Conservation (phyloP, 371 early-diverging fungal genomes). For the Saksenaea oblongispora region DNA sequence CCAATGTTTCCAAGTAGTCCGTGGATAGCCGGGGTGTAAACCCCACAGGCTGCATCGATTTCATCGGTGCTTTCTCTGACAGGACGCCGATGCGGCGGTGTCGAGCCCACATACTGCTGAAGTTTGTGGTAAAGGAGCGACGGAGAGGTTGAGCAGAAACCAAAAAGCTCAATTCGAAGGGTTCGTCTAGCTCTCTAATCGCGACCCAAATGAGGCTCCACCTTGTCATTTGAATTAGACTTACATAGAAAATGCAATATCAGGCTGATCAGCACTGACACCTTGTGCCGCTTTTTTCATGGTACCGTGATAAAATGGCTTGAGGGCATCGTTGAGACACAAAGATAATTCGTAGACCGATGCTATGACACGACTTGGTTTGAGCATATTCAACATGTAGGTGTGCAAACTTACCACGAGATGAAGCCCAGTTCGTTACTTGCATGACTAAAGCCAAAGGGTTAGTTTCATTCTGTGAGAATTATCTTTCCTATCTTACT, state of each 20-base stretch:
- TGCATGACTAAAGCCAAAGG: constrained; percentile 12
- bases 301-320: neutral
- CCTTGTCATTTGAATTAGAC: no score
- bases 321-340: constrained; percentile 1
- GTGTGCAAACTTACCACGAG: constrained; percentile 10
- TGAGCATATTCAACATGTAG: no score
- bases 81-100: neutral
- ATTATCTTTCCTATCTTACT: neutral
- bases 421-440: constrained; percentile 17
- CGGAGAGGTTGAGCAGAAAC: constrained; percentile 1
- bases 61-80: neutral
- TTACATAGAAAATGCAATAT: constrained; percentile 5
- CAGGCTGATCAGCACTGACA: neutral
- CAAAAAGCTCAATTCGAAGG: constrained; percentile 4
- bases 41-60: neutral
- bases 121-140: neutral
- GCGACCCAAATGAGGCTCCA: no score
- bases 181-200: neutral
- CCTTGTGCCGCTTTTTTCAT: constrained; percentile 4
- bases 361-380: constrained; percentile 1
- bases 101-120: neutral
- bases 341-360: constrained; percentile 7
- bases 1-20: neutral
- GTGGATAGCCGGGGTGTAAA: neutral
- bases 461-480: neutral